Conservation (phyloP, 441 rosid species). For the Erodium texanum region DNA sequence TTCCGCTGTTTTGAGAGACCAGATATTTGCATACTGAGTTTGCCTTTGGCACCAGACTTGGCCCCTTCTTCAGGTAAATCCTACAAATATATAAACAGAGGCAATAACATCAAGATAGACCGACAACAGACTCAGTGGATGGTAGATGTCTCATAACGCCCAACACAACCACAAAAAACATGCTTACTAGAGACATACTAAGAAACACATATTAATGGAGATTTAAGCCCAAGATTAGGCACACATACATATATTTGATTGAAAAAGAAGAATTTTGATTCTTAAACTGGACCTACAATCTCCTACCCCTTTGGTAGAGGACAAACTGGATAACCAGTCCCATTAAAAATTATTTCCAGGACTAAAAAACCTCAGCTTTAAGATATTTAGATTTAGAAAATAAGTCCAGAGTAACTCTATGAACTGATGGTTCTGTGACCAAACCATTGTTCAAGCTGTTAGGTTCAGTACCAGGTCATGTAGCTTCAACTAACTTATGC, state of each 20-base stretch:
- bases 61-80: conserved; percentile 39
- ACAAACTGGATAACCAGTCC: neutral
- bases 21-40: conserved; percentile 36
- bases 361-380: neutral
- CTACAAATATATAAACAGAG: conserved; percentile 30
- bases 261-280: neutral
- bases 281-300: neutral
- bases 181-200: neutral
- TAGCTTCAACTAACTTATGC: neutral
- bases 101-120: conserved; percentile 5
- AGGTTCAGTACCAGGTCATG: neutral
- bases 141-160: neutral
- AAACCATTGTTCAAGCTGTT: neutral
- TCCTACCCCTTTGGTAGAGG: neutral
- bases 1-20: conserved; percentile 44
- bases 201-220: neutral
- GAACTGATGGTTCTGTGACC: neutral
- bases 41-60: conserved; percentile 33
- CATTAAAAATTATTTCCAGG: too few relatives aligned
- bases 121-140: neutral
- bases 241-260: too few relatives aligned
- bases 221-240: neutral
- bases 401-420: neutral
- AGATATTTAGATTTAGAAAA: neutral
- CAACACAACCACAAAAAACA: conserved; percentile 9